Percentiles rank a stretch among this genome's conserved stretches.
These are phyloP conservation scores for Globisporangium radiosum DNA, from an alignment of 352 stramenopile genomes.

Conservation along the genomic window DNA sequence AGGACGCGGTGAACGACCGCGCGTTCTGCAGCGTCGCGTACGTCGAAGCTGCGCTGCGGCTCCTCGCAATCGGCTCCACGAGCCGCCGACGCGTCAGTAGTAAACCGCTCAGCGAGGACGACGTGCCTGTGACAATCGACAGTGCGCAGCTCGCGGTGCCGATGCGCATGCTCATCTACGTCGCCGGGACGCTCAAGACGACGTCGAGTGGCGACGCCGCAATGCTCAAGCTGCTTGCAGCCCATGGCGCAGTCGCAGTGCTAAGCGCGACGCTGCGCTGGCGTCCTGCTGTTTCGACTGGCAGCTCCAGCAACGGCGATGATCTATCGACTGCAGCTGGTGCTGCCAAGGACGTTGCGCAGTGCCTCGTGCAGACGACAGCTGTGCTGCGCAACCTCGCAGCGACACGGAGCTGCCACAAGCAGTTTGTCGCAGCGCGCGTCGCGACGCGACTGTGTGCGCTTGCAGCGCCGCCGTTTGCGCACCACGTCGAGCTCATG, in stretches of 20 bases:
- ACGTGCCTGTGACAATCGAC: background rate
- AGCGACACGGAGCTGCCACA: conserved; percentile 46
- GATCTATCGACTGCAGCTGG: background rate
- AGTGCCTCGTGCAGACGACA: conserved; percentile 66
- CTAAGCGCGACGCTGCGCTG: conserved; percentile 46
- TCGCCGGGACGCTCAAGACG: conserved; percentile 68
- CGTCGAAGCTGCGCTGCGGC: conserved; percentile 46
- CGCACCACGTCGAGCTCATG: conserved; percentile 61
- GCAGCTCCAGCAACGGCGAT: background rate
- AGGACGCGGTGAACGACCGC: conserved; percentile 56
- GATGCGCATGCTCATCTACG: conserved; percentile 57
- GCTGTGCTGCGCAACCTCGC: conserved; percentile 64
- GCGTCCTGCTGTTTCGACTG: conserved; percentile 10
- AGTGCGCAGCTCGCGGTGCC: conserved; percentile 8
- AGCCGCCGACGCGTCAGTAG: background rate
- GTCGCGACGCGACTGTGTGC: conserved; percentile 43
- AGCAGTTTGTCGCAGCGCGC: conserved; percentile 60
- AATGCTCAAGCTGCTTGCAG: conserved; percentile 56
- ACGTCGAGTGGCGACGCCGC: conserved; percentile 50
- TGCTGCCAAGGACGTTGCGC: conserved; percentile 50
- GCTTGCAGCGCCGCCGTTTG: conserved; percentile 28
- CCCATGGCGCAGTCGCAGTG: conserved; percentile 49
- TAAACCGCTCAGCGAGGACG: background rate
- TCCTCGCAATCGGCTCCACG: conserved; percentile 24
- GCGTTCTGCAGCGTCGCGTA: conserved; percentile 60